Conservation (phyloP, 805 yeast genomes). For the Tetrapisispora namnaoensis region DNA sequence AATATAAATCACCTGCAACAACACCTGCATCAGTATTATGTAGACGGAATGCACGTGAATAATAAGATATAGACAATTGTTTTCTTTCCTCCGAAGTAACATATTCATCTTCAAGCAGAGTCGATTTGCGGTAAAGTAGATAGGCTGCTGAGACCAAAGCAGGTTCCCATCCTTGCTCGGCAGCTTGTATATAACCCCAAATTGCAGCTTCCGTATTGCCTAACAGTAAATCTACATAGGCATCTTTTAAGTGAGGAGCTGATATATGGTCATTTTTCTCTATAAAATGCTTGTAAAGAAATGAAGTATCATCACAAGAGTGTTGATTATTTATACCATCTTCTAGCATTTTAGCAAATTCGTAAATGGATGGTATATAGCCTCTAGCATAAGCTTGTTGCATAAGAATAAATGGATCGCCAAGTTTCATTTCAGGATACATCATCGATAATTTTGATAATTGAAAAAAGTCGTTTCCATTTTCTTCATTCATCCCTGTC, state of each 20-base stretch:
- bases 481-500: conserved; percentile 4
- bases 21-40: conserved; percentile 61
- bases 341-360: conserved; percentile 38
- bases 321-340: conserved; percentile 29
- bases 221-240: conserved; percentile 45
- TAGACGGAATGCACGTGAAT: conserved; percentile 47
- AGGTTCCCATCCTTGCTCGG: conserved; percentile 75
- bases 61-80: conserved; percentile 47
- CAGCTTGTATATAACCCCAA: conserved; percentile 71
- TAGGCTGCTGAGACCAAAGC: conserved; percentile 75
- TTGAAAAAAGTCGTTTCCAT: conserved; percentile 30
- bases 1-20: conserved; percentile 73
- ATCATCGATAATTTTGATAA: conserved; percentile 29
- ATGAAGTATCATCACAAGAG: conserved; percentile 31
- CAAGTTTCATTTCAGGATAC: conserved; percentile 12
- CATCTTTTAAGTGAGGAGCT: conserved; percentile 52
- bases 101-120: conserved; percentile 33
- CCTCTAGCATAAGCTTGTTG: conserved; percentile 37
- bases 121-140: conserved; percentile 42
- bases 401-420: conserved; percentile 24
- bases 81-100: conserved; percentile 33
- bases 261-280: conserved; percentile 49
- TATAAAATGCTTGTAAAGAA: conserved; percentile 40
- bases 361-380: conserved; percentile 39
- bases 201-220: conserved; percentile 55